These are phyloP conservation scores for Alternaria rosae DNA, from an alignment of 2,329 filamentous ascomycete genomes.

Conservation along the genomic window DNA sequence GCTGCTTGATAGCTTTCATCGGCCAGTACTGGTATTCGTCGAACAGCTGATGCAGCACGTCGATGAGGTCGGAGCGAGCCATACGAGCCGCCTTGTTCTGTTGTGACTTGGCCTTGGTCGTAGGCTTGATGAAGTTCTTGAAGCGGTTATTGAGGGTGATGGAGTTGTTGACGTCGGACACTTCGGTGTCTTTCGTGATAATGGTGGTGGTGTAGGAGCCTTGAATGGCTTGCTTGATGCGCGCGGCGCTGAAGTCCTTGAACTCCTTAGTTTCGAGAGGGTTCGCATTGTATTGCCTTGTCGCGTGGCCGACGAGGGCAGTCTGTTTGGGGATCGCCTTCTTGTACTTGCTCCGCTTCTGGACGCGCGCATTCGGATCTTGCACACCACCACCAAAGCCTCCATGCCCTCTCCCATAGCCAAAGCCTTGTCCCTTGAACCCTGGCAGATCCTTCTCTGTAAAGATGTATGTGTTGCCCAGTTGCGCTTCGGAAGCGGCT, in stretches of 20 bases:
- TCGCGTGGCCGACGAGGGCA: constrained; percentile 67
- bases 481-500: constrained; percentile 60
- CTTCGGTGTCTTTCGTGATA: constrained; percentile 37
- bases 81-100: constrained; percentile 86
- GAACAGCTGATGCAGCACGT: constrained; percentile 85
- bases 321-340: constrained; percentile 55
- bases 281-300: constrained; percentile 62
- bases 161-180: constrained; percentile 34
- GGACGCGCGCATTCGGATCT: constrained; percentile 42
- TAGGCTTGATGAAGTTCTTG: constrained; percentile 41
- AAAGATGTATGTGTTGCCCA: constrained; percentile 89
- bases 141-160: constrained; percentile 43
- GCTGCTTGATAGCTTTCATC: constrained; percentile 82
- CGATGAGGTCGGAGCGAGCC: constrained; percentile 84
- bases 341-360: constrained; percentile 45
- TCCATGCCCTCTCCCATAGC: constrained; percentile 29
- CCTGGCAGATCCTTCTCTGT: constrained; percentile 91
- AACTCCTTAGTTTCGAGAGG: constrained; percentile 55
- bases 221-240: constrained; percentile 56
- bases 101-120: constrained; percentile 32
- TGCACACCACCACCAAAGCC: constrained; percentile 33
- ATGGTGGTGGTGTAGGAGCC: constrained; percentile 40
- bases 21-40: constrained; percentile 89
- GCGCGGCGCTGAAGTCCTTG: constrained; percentile 50
- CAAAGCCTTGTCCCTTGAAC: constrained; percentile 58